These are phyloP conservation scores for Torulaspora franciscae DNA, from an alignment of 805 yeast species.

Conservation along the genomic window DNA sequence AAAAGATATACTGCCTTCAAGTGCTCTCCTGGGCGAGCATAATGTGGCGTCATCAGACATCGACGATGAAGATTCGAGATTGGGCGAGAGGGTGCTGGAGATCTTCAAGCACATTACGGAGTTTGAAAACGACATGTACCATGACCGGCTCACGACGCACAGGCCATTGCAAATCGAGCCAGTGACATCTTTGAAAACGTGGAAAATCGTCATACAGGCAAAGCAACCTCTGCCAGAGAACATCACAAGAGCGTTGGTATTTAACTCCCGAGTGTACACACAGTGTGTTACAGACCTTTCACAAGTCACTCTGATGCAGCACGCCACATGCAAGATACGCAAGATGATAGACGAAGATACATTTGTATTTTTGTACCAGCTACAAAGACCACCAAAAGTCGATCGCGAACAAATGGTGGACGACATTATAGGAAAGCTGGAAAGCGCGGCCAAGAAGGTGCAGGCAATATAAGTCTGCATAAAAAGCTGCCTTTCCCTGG, in stretches of 20 bases:
- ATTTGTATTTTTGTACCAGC: slow-evolving; percentile 20
- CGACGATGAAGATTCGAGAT: neutral
- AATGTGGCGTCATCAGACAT: neutral
- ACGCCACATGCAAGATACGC: slow-evolving; percentile 19
- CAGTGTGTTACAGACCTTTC: slow-evolving; percentile 20
- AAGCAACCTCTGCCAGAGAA: slow-evolving; percentile 13
- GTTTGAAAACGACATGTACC: slow-evolving; percentile 12
- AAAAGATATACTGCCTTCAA: slow-evolving; percentile 3
- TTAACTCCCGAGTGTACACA: slow-evolving; percentile 16
- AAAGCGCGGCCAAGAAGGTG: neutral
- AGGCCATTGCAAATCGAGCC: slow-evolving; percentile 8
- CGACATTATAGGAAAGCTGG: slow-evolving; percentile 10
- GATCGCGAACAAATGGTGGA: slow-evolving; percentile 9
- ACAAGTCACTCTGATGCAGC: slow-evolving; percentile 11
- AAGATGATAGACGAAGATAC: slow-evolving; percentile 24
- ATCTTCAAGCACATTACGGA: slow-evolving; percentile 11
- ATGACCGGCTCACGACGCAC: slow-evolving; percentile 10
- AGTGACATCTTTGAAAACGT: slow-evolving; percentile 10
- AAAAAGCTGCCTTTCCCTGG: too few species aligned
- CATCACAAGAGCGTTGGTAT: slow-evolving; percentile 14
- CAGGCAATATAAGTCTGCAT: neutral
- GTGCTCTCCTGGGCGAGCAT: neutral
- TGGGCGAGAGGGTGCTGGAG: slow-evolving; percentile 2
- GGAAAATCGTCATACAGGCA: slow-evolving; percentile 20
- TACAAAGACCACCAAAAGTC: slow-evolving; percentile 6